Conservation (phyloP, 768 basidiomycete genomes). For the Stropharia rugosoannulata region DNA sequence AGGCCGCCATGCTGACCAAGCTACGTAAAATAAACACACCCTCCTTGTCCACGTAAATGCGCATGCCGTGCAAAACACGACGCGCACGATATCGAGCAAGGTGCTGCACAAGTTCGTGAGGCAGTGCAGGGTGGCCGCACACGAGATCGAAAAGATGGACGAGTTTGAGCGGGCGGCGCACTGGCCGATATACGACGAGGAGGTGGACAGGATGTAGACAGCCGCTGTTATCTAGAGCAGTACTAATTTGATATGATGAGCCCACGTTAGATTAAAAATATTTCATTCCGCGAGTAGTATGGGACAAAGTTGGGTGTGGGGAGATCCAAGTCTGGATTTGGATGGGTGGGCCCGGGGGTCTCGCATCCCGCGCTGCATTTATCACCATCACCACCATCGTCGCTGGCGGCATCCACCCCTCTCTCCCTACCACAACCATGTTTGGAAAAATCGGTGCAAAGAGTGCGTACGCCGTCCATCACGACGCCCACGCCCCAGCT, state of each 20-base stretch:
- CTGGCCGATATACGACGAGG: no score
- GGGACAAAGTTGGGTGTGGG: no score
- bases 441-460: conserved; percentile 55
- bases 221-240: not conserved
- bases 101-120: not conserved
- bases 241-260: no score
- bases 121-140: not conserved
- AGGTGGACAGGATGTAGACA: no score
- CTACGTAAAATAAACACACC: not conserved
- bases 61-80: not conserved
- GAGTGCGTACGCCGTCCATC: conserved; percentile 31
- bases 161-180: no score
- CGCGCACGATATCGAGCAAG: not conserved
- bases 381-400: no score
- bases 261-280: not conserved
- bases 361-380: not conserved
- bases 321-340: conserved; percentile 8
- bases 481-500: no score
- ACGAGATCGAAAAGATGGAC: not conserved
- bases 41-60: not conserved
- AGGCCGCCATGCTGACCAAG: conserved; percentile 18
- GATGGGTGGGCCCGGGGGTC: not conserved
- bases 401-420: conserved; percentile 20
- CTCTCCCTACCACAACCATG: conserved; percentile 27
- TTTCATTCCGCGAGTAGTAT: no score